phyloP scores from a whole-genome alignment of 1,284 basidiomycete genomes.

The Sanghuangporus weigelae region DNA sequence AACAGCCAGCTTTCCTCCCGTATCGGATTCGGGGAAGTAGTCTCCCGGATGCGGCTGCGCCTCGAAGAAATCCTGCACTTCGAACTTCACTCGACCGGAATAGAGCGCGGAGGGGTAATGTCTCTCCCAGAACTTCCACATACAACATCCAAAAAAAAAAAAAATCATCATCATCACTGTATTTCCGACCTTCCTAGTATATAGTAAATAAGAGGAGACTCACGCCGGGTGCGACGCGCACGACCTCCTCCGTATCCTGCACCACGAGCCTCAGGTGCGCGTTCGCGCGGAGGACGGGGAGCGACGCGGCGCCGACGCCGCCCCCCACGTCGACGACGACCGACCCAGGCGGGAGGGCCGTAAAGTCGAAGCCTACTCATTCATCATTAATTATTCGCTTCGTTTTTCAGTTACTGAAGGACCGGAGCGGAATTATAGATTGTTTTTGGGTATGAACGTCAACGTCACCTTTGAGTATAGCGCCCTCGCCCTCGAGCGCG shows the following conservation, averaged over 20 bases:
- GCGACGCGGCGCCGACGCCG: slow-evolving; percentile 19
- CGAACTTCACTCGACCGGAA: slow-evolving; percentile 22
- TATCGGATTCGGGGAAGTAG: neutral
- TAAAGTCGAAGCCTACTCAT: slow-evolving; percentile 18
- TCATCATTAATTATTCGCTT: neutral
- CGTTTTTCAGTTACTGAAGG: no score
- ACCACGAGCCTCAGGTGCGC: slow-evolving; percentile 20
- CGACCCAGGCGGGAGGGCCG: slow-evolving; percentile 6
- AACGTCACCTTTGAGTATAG: slow-evolving; percentile 9
- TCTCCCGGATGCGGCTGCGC: neutral
- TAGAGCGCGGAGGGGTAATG: slow-evolving; percentile 22
- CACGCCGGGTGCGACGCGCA: slow-evolving; percentile 1
- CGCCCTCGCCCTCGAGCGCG: slow-evolving; percentile 11
- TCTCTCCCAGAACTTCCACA: slow-evolving; percentile 23
- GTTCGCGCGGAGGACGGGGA: slow-evolving; percentile 14
- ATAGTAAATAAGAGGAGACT: neutral
- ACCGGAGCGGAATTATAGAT: no score
- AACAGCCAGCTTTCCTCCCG: neutral
- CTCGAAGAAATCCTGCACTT: slow-evolving; percentile 13
- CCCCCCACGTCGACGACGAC: slow-evolving; percentile 23
- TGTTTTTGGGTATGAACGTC: no score
- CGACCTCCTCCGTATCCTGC: slow-evolving; percentile 19
- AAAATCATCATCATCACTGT: neutral
- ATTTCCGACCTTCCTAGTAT: neutral
- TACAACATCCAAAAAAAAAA: neutral